These are phyloP conservation scores for Trichothecium sympodiale DNA, from an alignment of 2,329 filamentous ascomycete genomes.

Conservation along the genomic window DNA sequence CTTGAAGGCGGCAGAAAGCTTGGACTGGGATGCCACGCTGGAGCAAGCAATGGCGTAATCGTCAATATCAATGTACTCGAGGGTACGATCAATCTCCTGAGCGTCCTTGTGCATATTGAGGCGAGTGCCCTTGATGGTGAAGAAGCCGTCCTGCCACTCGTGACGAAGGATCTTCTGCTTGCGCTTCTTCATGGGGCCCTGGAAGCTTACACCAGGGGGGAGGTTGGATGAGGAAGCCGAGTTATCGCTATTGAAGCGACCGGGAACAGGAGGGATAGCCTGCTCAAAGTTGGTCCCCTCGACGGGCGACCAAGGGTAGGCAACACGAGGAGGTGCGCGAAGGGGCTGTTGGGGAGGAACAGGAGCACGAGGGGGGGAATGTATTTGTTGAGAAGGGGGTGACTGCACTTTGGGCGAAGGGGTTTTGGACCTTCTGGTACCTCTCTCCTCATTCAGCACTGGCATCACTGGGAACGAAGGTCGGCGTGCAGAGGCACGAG, in stretches of 20 bases:
- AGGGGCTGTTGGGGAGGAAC: constrained; percentile 26
- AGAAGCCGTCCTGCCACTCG: constrained; percentile 90
- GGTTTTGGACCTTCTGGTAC: constrained; percentile 25
- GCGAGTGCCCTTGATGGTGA: constrained; percentile 67
- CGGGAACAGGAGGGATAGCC: constrained; percentile 25
- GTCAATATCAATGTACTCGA: constrained; percentile 77
- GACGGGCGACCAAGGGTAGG: constrained; percentile 45
- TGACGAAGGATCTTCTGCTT: constrained; percentile 80
- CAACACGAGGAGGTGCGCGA: constrained; percentile 41
- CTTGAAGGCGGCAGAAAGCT: constrained; percentile 81
- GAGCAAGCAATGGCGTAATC: constrained; percentile 84
- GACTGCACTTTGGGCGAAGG: constrained; percentile 15
- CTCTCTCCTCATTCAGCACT: constrained; percentile 54
- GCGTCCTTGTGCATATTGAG: constrained; percentile 65
- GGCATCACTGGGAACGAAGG: constrained; percentile 61
- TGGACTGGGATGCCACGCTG: constrained; percentile 61
- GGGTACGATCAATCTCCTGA: constrained; percentile 39
- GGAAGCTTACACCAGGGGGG: constrained; percentile 51
- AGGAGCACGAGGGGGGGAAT: constrained; percentile 20
- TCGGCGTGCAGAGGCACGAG: constrained; percentile 47
- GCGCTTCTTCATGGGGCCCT: constrained; percentile 90
- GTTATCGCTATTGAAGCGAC: constrained; percentile 9
- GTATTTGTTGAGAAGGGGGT: no score
- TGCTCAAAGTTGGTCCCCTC: constrained; percentile 34
- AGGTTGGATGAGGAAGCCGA: constrained; percentile 18